Evolutionary conservation across 2,329 filamentous ascomycete genomes (phyloP), one percentile per base, ranked within the genome.

Genomic region (Aspergillus alliaceus): DNA sequence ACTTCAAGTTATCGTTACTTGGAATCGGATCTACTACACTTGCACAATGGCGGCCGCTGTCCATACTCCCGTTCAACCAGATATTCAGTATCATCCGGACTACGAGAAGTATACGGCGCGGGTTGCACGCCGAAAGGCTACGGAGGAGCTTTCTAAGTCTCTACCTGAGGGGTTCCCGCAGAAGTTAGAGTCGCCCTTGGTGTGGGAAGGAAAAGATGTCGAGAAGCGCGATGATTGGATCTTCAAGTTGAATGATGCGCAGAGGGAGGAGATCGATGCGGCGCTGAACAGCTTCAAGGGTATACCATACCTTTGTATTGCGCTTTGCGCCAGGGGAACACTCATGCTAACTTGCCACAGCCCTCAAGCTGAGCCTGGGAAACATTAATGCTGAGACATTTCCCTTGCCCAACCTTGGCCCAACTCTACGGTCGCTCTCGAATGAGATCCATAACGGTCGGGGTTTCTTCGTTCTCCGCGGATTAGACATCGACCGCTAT

Each of bases 351-450:
- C 56, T 6, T 12, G 32, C 12, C 14, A 20, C 49, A 76, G 72
- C 65, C 12, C 60, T 76, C n/a, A 59, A 66, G 1, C 54, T 59
- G 27, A 53, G 65, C 15, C 58, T 76, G 1, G 72, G 72, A 3
- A 66, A 79, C 39, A 69, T 87, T 50, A 74, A 65, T n/a, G 75
- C 76, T 48, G 74, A 78, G 3, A 79, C 70, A 3, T 81, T 81
- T 51, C 76, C 75, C 1, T 64, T 80, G 0, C 75, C 78, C 1
- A 72, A 54, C 1, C 62, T 80, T 1, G 66, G 69, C 15, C 39
- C 59, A 0, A 62, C 59, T 2, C 68, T 81, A 2, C 69, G 71
- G 9, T 50, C 65, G 5, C 60, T 77, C 14, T 73, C 76, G 3
- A 54, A 63, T 5, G 72, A 75, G 46, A 60, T 81, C 5, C 75